These are phyloP conservation scores for Pythium coloratum DNA, from an alignment of 352 stramenopile species.

Conservation along the genomic window DNA sequence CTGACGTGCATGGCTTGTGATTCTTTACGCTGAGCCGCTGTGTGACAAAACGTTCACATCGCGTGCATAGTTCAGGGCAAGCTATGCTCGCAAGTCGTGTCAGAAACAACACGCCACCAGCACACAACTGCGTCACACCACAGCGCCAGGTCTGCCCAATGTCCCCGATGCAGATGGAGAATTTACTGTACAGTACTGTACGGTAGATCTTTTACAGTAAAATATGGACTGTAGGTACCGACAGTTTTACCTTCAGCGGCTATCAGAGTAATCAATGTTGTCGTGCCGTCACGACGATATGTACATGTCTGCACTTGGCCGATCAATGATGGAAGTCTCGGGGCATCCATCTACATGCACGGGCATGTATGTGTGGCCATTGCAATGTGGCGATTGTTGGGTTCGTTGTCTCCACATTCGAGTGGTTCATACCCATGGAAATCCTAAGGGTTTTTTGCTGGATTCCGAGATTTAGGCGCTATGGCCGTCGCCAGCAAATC, in stretches of 20 bases:
- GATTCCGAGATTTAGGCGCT: background rate
- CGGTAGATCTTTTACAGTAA: background rate
- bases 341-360: too few relatives aligned
- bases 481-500: background rate
- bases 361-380: too few relatives aligned
- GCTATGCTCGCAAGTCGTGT: background rate
- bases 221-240: too few relatives aligned
- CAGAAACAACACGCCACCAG: constrained; percentile 1
- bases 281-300: background rate
- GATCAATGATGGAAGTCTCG: too few relatives aligned
- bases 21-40: background rate
- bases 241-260: too few relatives aligned
- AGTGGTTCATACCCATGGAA: too few relatives aligned
- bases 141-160: background rate
- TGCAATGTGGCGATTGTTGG: background rate
- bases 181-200: background rate
- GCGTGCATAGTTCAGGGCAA: background rate
- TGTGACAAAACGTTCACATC: constrained; percentile 1
- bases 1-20: constrained; percentile 6
- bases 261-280: background rate
- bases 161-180: background rate
- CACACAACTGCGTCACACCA: background rate
- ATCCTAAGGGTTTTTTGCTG: background rate
- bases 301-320: background rate
- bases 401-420: too few relatives aligned